Conservation (phyloP, 371 early-diverging fungal species). For the Rhizopus stolonifer region DNA sequence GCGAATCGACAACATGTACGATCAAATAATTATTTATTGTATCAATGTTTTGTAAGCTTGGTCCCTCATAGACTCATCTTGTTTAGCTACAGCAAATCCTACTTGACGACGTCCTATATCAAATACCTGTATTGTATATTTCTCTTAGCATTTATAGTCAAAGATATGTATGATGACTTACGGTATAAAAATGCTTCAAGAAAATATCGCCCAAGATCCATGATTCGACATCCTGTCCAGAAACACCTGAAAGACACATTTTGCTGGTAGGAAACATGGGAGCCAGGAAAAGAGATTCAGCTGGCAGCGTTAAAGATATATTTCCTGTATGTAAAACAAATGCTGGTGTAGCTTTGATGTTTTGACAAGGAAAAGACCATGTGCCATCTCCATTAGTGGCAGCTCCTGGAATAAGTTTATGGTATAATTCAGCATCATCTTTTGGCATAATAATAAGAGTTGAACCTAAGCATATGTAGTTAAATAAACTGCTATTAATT, state of each 20-base stretch:
- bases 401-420: constrained; percentile 60
- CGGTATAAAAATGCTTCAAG: constrained; percentile 72
- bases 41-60: constrained; percentile 12
- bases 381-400: constrained; percentile 56
- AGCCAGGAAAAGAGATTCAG: constrained; percentile 60
- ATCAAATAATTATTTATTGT: no score
- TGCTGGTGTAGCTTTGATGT: constrained; percentile 38
- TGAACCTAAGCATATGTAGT: constrained; percentile 41
- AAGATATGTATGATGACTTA: constrained; percentile 26
- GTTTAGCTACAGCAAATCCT: constrained; percentile 59
- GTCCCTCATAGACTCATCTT: constrained; percentile 14
- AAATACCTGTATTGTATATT: constrained; percentile 49
- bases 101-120: constrained; percentile 66
- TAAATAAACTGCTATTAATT: neutral
- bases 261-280: constrained; percentile 38
- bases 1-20: no score
- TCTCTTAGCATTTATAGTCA: neutral
- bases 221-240: constrained; percentile 45
- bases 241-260: constrained; percentile 69
- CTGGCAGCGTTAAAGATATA: constrained; percentile 44
- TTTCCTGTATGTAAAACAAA: constrained; percentile 54
- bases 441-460: constrained; percentile 72
- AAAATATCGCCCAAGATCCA: constrained; percentile 86
- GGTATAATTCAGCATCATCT: constrained; percentile 66
- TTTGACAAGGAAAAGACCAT: constrained; percentile 54